Base-by-base conservation (phyloP, 208 protist genomes). In the Acanthamoeba divionensis region DNA sequence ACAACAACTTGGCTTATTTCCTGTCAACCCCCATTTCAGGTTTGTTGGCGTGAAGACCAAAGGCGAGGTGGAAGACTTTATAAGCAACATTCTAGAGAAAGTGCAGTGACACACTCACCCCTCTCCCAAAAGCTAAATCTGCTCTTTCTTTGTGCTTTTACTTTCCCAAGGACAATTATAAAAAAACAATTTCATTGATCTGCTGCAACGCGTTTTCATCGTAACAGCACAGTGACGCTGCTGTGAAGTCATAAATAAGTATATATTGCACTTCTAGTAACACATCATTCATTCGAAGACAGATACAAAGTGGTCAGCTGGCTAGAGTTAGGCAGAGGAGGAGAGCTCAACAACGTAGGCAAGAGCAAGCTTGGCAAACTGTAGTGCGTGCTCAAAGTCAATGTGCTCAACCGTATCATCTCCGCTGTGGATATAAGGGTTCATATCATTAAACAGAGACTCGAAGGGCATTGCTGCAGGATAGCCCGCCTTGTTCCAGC, bases 401-500 rank as follows among this genome's bases (percentile, higher is more conserved):
- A 91, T 18, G 47, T 92, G 54, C 41, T 36, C 62, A 21, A 92
- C 36, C 15, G 90, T 90, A 63, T 92, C 90, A 7, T 77, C 15
- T 10, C 89, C 36, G 18, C 44, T 65, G 90, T 92, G 89, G 60
- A 92, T 92, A 67, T 69, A 41, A 12, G 90, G 90, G 89, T 92
- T 92, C 29, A 4, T 26, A 41, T 92, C 15, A 52, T 10, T 36
- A 38, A 92, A 90, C n/a, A 29, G 10, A n/a, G 69, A 41, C 65
- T 92, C 90, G n/a, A 92, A 92, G 18, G 90, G 90, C 60, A 92
- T 92, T 24, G 89, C 50, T 12, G 90, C 45, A 7, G 69, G 89
- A 73, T 90, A 92, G 13, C 90, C 90, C 5, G 57, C 63, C 54
- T 60, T 75, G 29, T 48, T 86, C 55, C 77, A 92, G 50, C 69